Conservation (phyloP, 371 early-diverging fungal species). For the Mucor irregularis region DNA sequence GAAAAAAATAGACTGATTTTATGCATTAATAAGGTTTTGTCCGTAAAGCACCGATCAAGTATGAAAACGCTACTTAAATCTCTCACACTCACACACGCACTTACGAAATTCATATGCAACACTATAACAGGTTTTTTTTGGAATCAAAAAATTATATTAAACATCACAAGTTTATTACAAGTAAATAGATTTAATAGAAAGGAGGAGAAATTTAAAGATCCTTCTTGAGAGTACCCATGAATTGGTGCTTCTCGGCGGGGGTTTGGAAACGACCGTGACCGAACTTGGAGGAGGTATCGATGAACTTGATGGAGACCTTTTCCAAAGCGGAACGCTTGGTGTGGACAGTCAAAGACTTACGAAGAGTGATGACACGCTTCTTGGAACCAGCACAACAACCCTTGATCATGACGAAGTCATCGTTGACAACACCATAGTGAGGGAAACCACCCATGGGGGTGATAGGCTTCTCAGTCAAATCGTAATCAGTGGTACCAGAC, state of each 20-base stretch:
- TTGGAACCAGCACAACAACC: conserved; percentile 97
- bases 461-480: conserved; percentile 97
- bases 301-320: conserved; percentile 96
- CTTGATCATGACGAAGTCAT: conserved; percentile 99
- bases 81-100: background rate
- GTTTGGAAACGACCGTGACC: conserved; percentile 99
- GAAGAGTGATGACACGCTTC: conserved; percentile 98
- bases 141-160: background rate
- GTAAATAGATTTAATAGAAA: background rate
- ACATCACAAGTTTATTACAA: too few relatives aligned
- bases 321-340: conserved; percentile 96
- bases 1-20: conserved; percentile 7
- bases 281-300: conserved; percentile 99
- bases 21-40: background rate
- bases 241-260: conserved; percentile 96
- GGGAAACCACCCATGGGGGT: conserved; percentile 99
- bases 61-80: background rate
- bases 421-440: conserved; percentile 98
- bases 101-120: background rate
- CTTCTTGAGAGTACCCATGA: conserved; percentile 96
- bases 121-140: background rate
- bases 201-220: conserved; percentile 46
- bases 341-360: conserved; percentile 97
- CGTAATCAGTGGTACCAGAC: conserved; percentile 97
- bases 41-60: conserved; percentile 1